Conservation (phyloP, 2,329 filamentous ascomycete species). For the Teratosphaeria epicoccoides region DNA sequence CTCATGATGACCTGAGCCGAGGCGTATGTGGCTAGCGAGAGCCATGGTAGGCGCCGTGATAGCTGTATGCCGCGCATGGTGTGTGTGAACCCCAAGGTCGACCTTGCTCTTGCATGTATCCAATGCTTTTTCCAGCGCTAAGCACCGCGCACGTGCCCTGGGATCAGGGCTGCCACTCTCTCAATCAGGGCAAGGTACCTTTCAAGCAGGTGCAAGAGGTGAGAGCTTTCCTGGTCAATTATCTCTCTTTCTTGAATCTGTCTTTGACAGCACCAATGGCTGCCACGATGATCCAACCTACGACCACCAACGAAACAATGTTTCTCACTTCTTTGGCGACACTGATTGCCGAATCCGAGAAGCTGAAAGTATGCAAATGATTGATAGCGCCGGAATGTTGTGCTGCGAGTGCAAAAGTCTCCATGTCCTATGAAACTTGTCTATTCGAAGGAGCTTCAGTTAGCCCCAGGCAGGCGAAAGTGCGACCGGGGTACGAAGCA, state of each 20-base stretch:
- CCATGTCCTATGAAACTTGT: constrained; percentile 15
- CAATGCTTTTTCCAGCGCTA: not conserved
- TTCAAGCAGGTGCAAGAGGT: too few relatives aligned
- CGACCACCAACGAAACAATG: constrained; percentile 39
- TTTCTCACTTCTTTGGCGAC: constrained; percentile 43
- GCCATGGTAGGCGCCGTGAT: constrained; percentile 1
- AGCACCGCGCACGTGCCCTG: not conserved
- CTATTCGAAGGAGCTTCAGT: not conserved
- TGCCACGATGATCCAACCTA: constrained; percentile 23
- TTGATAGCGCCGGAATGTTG: constrained; percentile 25
- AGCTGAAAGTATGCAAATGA: constrained; percentile 42
- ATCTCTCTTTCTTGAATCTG: constrained; percentile 10
- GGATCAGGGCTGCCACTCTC: not conserved
- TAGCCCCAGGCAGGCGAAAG: not conserved
- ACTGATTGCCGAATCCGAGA: constrained; percentile 39
- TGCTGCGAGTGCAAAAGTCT: constrained; percentile 23
- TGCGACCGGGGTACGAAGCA: too few relatives aligned
- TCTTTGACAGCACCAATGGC: constrained; percentile 14
- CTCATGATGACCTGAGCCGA: constrained; percentile 21
- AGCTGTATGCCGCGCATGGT: not conserved
- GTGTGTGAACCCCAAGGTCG: not conserved
- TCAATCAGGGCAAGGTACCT: too few relatives aligned
- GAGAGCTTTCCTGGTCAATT: not conserved
- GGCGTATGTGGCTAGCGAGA: constrained; percentile 13
- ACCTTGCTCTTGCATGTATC: not conserved